Conservation (phyloP, 202 grass and related monocot species). For the Musa balbisiana region DNA sequence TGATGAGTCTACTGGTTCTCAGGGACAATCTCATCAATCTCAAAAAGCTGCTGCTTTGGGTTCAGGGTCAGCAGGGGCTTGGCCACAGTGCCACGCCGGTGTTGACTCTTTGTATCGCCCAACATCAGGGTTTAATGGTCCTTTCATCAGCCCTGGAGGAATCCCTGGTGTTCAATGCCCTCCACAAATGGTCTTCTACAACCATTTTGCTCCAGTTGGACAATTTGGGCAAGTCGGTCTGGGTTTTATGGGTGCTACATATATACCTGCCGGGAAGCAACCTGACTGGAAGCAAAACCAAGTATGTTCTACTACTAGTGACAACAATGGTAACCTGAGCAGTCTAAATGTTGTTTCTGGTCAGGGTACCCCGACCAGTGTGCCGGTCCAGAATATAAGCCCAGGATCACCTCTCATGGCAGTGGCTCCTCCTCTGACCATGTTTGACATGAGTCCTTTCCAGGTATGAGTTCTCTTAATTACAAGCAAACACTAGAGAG, state of each 20-base stretch:
- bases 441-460: conserved; percentile 92
- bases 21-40: conserved; percentile 53
- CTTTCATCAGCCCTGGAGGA: conserved; percentile 83
- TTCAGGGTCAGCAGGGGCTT: conserved; percentile 53
- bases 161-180: conserved; percentile 80
- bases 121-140: conserved; percentile 64
- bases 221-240: conserved; percentile 88
- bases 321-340: conserved; percentile 56
- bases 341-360: conserved; percentile 59
- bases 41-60: conserved; percentile 31
- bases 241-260: conserved; percentile 84
- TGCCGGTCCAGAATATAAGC: conserved; percentile 52
- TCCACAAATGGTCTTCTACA: conserved; percentile 93
- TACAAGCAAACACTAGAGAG: not conserved
- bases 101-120: conserved; percentile 81
- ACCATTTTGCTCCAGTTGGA: conserved; percentile 83
- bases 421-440: conserved; percentile 59
- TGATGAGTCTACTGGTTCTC: conserved; percentile 63
- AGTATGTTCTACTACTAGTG: conserved; percentile 38
- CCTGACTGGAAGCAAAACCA: conserved; percentile 81
- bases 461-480: conserved; percentile 45
- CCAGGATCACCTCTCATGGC: conserved; percentile 77
- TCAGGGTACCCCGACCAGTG: conserved; percentile 43
- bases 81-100: conserved; percentile 63
- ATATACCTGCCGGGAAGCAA: conserved; percentile 81